phyloP scores from a whole-genome alignment of 148 eudicot genomes.

The Hydrangea macrophylla region DNA sequence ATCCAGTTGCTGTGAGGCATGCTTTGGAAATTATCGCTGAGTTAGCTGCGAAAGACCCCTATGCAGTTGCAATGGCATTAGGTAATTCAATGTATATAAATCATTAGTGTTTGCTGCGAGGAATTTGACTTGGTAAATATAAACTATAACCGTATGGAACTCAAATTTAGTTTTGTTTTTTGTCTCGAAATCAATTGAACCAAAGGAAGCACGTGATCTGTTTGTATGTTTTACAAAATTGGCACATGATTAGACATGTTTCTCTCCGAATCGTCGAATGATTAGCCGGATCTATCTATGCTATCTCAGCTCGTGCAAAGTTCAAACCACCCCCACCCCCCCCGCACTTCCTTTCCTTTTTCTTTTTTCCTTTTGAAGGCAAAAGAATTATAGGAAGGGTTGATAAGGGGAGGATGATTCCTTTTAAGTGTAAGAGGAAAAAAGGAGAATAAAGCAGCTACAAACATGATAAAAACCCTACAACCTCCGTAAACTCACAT shows the following conservation, averaged over 20 bases:
- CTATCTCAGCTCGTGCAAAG: too few relatives aligned
- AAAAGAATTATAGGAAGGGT: not conserved
- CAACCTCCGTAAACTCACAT: too few relatives aligned
- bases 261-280: too few relatives aligned
- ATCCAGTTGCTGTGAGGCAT: slow-evolving; percentile 97
- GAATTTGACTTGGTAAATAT: not conserved
- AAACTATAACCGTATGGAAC: not conserved
- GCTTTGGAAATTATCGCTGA: slow-evolving; percentile 86
- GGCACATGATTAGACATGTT: not conserved
- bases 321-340: too few relatives aligned
- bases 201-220: not conserved
- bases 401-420: not conserved
- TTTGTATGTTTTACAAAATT: not conserved
- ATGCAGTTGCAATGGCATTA: slow-evolving; percentile 91
- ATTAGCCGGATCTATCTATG: too few relatives aligned
- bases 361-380: too few relatives aligned
- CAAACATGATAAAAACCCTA: too few relatives aligned
- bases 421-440: not conserved
- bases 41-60: slow-evolving; percentile 86
- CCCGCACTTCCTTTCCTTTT: too few relatives aligned
- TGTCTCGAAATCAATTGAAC: not conserved
- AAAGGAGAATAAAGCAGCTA: too few relatives aligned
- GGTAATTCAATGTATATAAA: slow-evolving; percentile 39
- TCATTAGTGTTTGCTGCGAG: not conserved
- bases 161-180: not conserved